Evolutionary conservation across 2,329 filamentous ascomycete genomes (phyloP), one percentile per base, ranked within the genome.

Genomic region (Falciphora oryzae): DNA sequence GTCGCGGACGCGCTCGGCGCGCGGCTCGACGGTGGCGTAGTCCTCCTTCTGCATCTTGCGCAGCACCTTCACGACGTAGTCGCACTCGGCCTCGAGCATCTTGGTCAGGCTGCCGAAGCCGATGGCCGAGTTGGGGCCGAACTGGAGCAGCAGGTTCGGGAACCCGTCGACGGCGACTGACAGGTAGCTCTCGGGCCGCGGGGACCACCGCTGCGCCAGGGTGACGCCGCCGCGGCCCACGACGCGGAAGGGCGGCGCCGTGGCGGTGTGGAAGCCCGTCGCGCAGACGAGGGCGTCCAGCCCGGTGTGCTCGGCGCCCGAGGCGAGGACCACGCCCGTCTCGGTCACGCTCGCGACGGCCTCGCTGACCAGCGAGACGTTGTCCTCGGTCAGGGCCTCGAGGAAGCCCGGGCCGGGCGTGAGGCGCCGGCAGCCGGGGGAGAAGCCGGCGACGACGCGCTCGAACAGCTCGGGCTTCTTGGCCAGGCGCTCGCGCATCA

Each of bases 61-160:
- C 57, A 81, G 71, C 67, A 79, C 76, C 66, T 77, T 76, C 29
- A 79, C 71, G 57, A 83, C 75, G 67, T 82, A 81, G 66, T 85
- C 82, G 56, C 75, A 79, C 68, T 78, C 79, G 73, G 75, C 73
- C 69, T 83, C 81, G 63, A 83, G 74, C 59, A 83, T 80, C 63
- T 74, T 75, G 58, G 77, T 79, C 62, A 83, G 73, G 44, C 76
- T 78, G 8, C 81, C 81, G 59, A 78, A 77, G 27, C 81, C 81
- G 65, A 82, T 77, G 57, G 75, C 76, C 27, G 75, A 76, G 71
- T 83, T 83, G 56, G 81, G 81, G 0, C 81, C 81, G 59, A 80
- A 75, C 70, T 81, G 75, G 69, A 82, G 76, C 58, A 83, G 75
- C 66, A 77, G 76, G 73, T 83, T 84, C 4, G 81, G 81, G 68